Percentiles rank a stretch among this genome's conserved stretches.
These are phyloP conservation scores for Tetrahymena borealis DNA, from an alignment of 73 alveolate species.

Conservation along the genomic window DNA sequence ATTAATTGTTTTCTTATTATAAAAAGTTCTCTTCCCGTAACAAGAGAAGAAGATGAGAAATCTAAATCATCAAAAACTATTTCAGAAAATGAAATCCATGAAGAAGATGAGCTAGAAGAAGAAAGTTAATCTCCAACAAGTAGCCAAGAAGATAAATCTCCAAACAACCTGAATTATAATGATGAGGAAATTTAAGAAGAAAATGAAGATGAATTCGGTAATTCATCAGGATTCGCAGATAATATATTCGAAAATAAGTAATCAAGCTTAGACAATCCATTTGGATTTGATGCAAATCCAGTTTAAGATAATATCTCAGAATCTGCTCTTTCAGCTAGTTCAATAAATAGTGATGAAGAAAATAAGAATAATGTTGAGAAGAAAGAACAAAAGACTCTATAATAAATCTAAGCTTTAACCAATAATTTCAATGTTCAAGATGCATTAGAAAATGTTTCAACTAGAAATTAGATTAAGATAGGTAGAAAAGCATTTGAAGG, in stretches of 20 bases:
- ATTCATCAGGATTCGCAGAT: not conserved
- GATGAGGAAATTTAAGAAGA: not conserved
- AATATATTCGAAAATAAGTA: not conserved
- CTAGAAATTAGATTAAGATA: not conserved
- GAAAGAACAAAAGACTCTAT: not conserved
- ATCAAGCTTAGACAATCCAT: not conserved
- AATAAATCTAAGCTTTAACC: not conserved
- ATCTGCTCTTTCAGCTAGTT: not conserved
- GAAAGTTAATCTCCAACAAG: not conserved
- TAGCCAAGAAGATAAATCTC: not conserved
- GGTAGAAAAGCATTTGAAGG: not conserved
- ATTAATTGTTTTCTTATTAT: not conserved
- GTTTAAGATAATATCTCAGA: not conserved
- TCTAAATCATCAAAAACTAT: not conserved
- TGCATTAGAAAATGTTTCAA: not conserved
- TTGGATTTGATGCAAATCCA: not conserved
- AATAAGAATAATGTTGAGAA: not conserved
- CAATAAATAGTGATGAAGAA: not conserved
- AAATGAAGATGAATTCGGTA: not conserved
- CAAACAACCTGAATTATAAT: not conserved
- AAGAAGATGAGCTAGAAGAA: not conserved
- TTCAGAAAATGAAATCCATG: not conserved
- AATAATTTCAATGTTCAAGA: not conserved
- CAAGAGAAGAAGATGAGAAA: not conserved
- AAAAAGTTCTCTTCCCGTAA: not conserved